A percentile compares a stretch with the other conserved stretches of the same genome.
These are phyloP conservation scores for Entophlyctis luteolus DNA, from an alignment of 192 early-diverging fungal species.

Conservation along the genomic window DNA sequence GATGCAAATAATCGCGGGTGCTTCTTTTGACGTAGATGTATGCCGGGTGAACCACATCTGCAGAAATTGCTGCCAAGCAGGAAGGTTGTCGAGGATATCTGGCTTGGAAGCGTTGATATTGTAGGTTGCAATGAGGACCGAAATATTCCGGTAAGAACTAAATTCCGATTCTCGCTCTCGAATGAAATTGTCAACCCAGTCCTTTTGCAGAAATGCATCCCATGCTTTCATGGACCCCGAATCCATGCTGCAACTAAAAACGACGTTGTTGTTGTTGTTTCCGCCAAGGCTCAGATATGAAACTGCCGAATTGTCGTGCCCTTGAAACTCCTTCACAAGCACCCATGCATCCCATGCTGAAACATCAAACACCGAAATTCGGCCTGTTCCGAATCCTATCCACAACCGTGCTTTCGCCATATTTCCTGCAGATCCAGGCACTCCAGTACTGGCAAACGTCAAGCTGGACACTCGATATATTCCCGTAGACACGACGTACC, in stretches of 20 bases:
- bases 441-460: neutral
- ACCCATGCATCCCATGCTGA: slow-evolving; percentile 6
- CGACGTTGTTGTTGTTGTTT: neutral
- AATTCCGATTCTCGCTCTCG: slow-evolving; percentile 57
- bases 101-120: slow-evolving; percentile 92
- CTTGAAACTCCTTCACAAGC: slow-evolving; percentile 2
- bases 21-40: slow-evolving; percentile 26
- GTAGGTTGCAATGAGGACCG: slow-evolving; percentile 83
- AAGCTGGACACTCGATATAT: slow-evolving; percentile 67
- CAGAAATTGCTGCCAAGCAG: neutral
- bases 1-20: slow-evolving; percentile 75
- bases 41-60: slow-evolving; percentile 27
- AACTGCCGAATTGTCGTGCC: neutral
- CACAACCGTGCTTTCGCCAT: slow-evolving; percentile 61
- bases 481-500: slow-evolving; percentile 47
- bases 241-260: slow-evolving; percentile 34
- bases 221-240: slow-evolving; percentile 67
- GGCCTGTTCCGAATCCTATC: slow-evolving; percentile 74
- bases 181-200: slow-evolving; percentile 67
- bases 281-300: neutral
- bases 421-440: neutral
- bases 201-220: slow-evolving; percentile 70
- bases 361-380: slow-evolving; percentile 68
- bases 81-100: slow-evolving; percentile 58
- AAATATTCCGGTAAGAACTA: slow-evolving; percentile 59